phyloP scores from a whole-genome alignment of 106 monocot genomes.

The Dendrobium huoshanense region DNA sequence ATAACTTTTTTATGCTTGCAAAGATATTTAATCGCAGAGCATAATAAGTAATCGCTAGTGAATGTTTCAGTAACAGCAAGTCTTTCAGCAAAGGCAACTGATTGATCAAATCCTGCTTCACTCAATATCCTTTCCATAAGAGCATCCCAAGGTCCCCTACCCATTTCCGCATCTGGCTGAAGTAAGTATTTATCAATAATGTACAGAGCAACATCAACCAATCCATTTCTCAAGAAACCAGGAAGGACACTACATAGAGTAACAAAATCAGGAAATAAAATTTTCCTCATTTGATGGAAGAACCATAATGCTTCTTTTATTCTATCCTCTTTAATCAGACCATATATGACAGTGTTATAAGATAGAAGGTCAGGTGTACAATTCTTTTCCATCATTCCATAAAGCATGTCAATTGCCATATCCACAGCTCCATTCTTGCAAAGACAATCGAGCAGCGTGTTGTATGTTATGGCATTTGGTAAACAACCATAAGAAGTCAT shows the following conservation, averaged over 20 bases:
- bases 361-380: conserved; percentile 70
- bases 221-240: conserved; percentile 48
- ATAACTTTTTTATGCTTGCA: conserved; percentile 58
- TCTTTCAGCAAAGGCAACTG: conserved; percentile 53
- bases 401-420: conserved; percentile 57
- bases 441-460: conserved; percentile 73
- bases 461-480: conserved; percentile 80
- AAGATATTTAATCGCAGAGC: conserved; percentile 50
- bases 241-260: conserved; percentile 78
- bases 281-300: conserved; percentile 83
- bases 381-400: conserved; percentile 45
- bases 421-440: conserved; percentile 69
- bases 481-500: conserved; percentile 41
- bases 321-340: conserved; percentile 64
- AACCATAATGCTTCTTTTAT: conserved; percentile 66
- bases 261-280: conserved; percentile 63
- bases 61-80: conserved; percentile 25
- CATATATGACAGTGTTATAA: conserved; percentile 81
- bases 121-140: conserved; percentile 68
- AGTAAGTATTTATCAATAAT: conserved; percentile 28
- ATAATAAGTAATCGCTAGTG: conserved; percentile 59
- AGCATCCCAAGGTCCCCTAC: conserved; percentile 49
- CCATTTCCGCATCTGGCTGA: conserved; percentile 28
- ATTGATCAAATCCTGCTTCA: conserved; percentile 46
- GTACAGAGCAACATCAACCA: conserved; percentile 46